Conservation (phyloP, 768 basidiomycete genomes). For the Lactarius indigo region DNA sequence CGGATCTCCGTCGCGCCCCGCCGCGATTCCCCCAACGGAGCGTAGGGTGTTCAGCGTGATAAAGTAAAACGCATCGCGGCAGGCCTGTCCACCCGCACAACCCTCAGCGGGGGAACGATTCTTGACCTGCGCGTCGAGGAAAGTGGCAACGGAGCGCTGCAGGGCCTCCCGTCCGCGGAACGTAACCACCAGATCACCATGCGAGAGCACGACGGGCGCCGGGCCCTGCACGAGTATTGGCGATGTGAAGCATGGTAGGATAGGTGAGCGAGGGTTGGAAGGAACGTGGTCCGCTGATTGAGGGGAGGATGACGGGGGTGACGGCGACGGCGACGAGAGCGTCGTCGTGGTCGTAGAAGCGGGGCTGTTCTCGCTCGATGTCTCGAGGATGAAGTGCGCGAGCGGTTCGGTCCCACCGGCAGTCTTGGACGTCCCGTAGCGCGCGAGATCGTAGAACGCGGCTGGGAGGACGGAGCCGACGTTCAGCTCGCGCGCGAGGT, state of each 20-base stretch:
- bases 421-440: slow-evolving; percentile 71
- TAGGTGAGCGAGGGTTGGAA: slow-evolving; percentile 23
- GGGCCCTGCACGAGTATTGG: slow-evolving; percentile 19
- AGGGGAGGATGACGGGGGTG: background rate
- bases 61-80: slow-evolving; percentile 70
- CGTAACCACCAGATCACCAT: slow-evolving; percentile 38
- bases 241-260: slow-evolving; percentile 20
- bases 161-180: slow-evolving; percentile 63
- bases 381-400: slow-evolving; percentile 22
- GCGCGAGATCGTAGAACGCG: slow-evolving; percentile 70
- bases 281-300: background rate
- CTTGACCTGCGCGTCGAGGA: slow-evolving; percentile 55
- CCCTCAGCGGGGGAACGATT: slow-evolving; percentile 44
- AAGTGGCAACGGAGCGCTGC: slow-evolving; percentile 58
- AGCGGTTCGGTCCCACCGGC: slow-evolving; percentile 46
- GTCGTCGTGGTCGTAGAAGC: slow-evolving; percentile 16
- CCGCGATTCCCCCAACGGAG: slow-evolving; percentile 65
- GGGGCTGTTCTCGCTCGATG: slow-evolving; percentile 1
- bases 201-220: slow-evolving; percentile 33
- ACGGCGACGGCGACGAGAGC: background rate
- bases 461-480: slow-evolving; percentile 57
- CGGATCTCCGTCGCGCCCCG: slow-evolving; percentile 71
- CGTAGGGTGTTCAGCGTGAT: slow-evolving; percentile 71
- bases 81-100: slow-evolving; percentile 45
- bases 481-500: slow-evolving; percentile 63